Conservation (phyloP, 352 stramenopile species). For the Globisporangium recalcitrans region DNA sequence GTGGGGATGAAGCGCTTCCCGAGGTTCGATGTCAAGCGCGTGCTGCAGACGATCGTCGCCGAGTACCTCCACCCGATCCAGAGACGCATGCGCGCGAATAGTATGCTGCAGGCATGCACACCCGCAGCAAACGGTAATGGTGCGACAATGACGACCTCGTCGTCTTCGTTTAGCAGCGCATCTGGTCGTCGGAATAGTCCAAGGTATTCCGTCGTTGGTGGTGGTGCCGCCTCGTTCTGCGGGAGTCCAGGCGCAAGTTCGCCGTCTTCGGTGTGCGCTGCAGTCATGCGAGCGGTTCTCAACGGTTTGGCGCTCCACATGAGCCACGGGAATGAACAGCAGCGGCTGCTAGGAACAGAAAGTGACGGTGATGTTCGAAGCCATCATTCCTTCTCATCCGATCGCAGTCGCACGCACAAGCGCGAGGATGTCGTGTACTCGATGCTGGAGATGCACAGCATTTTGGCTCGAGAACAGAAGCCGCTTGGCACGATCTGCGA, state of each 20-base stretch:
- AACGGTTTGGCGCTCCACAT: constrained; percentile 45
- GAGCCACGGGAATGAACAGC: constrained; percentile 21
- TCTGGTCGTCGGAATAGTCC: constrained; percentile 6
- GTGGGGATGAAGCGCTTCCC: constrained; percentile 59
- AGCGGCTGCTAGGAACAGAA: constrained; percentile 6
- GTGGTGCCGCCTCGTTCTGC: constrained; percentile 15
- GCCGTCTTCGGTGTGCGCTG: constrained; percentile 21
- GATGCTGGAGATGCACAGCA: constrained; percentile 71
- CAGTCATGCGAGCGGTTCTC: constrained; percentile 42
- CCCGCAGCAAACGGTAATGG: not conserved
- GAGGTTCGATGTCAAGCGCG: constrained; percentile 41
- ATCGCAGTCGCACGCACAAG: constrained; percentile 25
- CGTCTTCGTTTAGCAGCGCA: not conserved
- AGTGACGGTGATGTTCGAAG: constrained; percentile 10
- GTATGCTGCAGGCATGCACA: constrained; percentile 7
- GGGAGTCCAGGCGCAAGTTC: constrained; percentile 16
- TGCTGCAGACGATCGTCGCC: constrained; percentile 48
- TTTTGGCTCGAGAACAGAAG: constrained; percentile 63
- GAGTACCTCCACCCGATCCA: constrained; percentile 49
- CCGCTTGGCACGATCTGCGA: constrained; percentile 63
- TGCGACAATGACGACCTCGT: not conserved
- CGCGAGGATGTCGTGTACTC: constrained; percentile 63
- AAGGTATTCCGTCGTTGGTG: constrained; percentile 1
- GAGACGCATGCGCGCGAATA: constrained; percentile 17
- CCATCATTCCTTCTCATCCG: not conserved